Evolutionary conservation across 2,329 filamentous ascomycete species (phyloP).

Genomic region (Penicillium sclerotiorum): DNA sequence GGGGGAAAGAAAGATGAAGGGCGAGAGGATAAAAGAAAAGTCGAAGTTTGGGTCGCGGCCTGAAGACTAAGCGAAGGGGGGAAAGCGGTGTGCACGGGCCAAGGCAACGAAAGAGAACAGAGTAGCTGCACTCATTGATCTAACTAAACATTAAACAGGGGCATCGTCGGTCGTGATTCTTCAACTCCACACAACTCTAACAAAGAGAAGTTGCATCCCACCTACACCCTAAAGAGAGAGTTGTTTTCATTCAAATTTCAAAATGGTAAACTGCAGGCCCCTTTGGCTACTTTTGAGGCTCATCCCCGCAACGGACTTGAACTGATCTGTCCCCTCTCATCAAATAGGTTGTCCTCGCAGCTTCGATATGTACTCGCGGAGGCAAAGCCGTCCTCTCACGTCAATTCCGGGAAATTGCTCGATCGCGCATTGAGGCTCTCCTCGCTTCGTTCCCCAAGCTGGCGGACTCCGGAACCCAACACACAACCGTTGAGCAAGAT

Average conservation of each 20-base stretch:
- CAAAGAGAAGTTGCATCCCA: background rate
- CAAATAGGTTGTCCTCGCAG: constrained; percentile 91
- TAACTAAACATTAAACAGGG: constrained; percentile 24
- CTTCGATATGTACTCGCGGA: constrained; percentile 97
- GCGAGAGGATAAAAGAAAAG: constrained; percentile 8
- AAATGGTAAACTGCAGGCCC: constrained; percentile 31
- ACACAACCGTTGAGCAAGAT: constrained; percentile 98
- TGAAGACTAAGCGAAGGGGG: constrained; percentile 41
- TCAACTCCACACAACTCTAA: background rate
- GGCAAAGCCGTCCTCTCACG: constrained; percentile 98
- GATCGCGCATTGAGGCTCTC: constrained; percentile 93
- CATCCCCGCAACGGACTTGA: background rate
- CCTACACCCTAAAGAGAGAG: background rate
- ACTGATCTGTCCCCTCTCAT: constrained; percentile 14
- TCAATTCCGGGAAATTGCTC: constrained; percentile 96
- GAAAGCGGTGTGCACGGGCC: constrained; percentile 36
- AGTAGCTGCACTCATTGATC: constrained; percentile 34
- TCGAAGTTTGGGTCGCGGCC: constrained; percentile 8
- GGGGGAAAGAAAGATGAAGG: background rate
- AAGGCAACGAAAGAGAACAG: constrained; percentile 43
- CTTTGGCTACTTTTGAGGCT: background rate
- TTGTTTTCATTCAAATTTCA: background rate
- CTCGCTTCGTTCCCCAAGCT: constrained; percentile 98
- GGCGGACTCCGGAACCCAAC: constrained; percentile 91
- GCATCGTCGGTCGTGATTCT: background rate